Evolutionary conservation across 2,329 filamentous ascomycete genomes (phyloP).

Genomic region (Aureobasidium sp.): DNA sequence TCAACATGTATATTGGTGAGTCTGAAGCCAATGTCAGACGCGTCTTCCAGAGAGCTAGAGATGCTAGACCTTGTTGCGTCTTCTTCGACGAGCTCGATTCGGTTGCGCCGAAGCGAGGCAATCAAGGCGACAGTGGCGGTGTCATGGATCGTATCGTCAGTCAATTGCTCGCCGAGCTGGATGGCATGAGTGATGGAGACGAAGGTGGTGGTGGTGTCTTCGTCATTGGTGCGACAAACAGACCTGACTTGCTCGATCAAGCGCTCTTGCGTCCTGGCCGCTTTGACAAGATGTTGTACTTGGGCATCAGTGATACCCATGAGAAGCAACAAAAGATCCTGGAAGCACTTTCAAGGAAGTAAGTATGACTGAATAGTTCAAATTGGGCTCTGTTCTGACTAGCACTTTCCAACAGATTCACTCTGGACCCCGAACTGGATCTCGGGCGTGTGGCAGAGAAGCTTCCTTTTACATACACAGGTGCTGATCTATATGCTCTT

Average conservation of each 20-base stretch:
- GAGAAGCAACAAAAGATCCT: slow-evolving; percentile 93
- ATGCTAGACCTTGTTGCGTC: slow-evolving; percentile 80
- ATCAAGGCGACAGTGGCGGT: slow-evolving; percentile 92
- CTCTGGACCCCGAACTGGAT: slow-evolving; percentile 70
- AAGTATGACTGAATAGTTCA: slow-evolving; percentile 33
- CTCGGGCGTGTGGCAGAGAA: slow-evolving; percentile 65
- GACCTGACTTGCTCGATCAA: slow-evolving; percentile 86
- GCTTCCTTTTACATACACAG: slow-evolving; percentile 92
- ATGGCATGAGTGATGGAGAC: slow-evolving; percentile 93
- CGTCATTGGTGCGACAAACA: slow-evolving; percentile 92
- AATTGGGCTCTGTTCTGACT: not conserved
- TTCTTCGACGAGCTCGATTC: slow-evolving; percentile 93
- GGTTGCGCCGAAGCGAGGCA: slow-evolving; percentile 91
- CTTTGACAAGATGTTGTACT: slow-evolving; percentile 97
- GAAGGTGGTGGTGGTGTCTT: slow-evolving; percentile 79
- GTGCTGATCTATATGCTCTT: slow-evolving; percentile 92
- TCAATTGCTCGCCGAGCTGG: slow-evolving; percentile 87
- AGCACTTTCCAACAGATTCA: slow-evolving; percentile 56
- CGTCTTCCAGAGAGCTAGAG: slow-evolving; percentile 79
- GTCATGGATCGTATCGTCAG: slow-evolving; percentile 98
- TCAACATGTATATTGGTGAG: slow-evolving; percentile 96
- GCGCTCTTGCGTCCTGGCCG: slow-evolving; percentile 81
- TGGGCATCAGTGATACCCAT: slow-evolving; percentile 93
- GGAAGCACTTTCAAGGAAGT: slow-evolving; percentile 91
- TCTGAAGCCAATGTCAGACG: slow-evolving; percentile 86